Conservation (phyloP, 2,329 filamentous ascomycete genomes). For the Sclerotinia spermophila region DNA sequence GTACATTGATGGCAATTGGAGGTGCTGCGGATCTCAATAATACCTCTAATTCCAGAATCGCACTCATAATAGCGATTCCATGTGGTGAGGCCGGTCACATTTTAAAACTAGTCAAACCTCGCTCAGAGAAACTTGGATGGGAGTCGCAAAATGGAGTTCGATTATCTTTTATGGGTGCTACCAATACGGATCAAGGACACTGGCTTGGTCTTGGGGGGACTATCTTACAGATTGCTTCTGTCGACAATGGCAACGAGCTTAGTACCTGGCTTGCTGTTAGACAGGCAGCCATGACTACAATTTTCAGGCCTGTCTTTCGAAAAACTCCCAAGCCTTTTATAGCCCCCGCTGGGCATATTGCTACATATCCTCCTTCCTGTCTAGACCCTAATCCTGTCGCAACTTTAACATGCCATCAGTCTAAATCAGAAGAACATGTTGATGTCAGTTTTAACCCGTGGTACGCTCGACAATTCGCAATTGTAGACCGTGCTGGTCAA, state of each 20-base stretch:
- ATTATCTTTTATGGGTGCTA: constrained; percentile 26
- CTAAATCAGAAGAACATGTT: constrained; percentile 53
- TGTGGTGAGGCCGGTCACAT: constrained; percentile 35
- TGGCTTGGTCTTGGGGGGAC: constrained; percentile 40
- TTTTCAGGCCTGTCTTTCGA: constrained; percentile 42
- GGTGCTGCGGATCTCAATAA: constrained; percentile 25
- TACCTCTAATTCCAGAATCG: constrained; percentile 22
- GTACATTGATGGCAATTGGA: constrained; percentile 30
- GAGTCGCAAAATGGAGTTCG: constrained; percentile 25
- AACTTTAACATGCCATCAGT: constrained; percentile 49
- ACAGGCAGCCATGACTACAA: constrained; percentile 40
- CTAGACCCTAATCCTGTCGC: constrained; percentile 55
- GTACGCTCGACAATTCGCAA: constrained; percentile 56
- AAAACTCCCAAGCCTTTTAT: constrained; percentile 17
- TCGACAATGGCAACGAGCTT: constrained; percentile 38
- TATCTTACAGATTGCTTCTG: constrained; percentile 48
- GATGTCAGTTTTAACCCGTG: constrained; percentile 65
- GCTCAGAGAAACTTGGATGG: constrained; percentile 32
- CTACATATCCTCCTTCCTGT: constrained; percentile 42
- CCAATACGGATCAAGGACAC: constrained; percentile 30
- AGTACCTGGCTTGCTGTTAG: constrained; percentile 46
- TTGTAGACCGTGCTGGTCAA: constrained; percentile 61
- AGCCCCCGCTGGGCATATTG: constrained; percentile 14
- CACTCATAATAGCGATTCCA: constrained; percentile 31
- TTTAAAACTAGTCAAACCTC: constrained; percentile 32